These are phyloP conservation scores for Pythium guiyangense DNA, from an alignment of 352 stramenopile genomes.

Conservation along the genomic window DNA sequence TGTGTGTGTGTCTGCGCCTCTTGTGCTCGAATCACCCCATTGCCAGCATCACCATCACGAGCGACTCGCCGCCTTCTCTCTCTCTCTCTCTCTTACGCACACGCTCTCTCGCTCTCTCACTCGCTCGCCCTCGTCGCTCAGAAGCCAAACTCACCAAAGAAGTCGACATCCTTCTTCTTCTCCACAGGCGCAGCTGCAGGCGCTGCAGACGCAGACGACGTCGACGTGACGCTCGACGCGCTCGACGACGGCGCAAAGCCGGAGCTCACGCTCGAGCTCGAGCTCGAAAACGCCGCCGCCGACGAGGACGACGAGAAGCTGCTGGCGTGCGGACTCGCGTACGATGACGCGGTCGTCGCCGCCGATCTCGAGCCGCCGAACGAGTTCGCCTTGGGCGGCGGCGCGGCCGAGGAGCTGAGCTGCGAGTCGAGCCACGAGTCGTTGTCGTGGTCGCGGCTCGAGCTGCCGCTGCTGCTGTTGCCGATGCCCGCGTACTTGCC, in stretches of 20 bases:
- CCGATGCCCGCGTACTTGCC: conserved; percentile 66
- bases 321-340: conserved; percentile 24
- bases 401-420: conserved; percentile 16
- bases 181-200: conserved; percentile 22
- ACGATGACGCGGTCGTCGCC: conserved; percentile 4
- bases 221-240: conserved; percentile 16
- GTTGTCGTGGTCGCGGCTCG: conserved; percentile 49
- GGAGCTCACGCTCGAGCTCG: conserved; percentile 13
- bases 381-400: conserved; percentile 25
- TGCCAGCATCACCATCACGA: background rate
- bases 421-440: conserved; percentile 68
- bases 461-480: conserved; percentile 14
- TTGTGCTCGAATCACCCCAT: background rate
- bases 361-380: conserved; percentile 19
- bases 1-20: too few relatives aligned
- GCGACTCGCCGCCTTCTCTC: too few relatives aligned
- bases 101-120: background rate
- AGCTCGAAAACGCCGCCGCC: conserved; percentile 22
- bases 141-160: conserved; percentile 81
- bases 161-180: conserved; percentile 81
- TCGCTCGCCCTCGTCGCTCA: conserved; percentile 17
- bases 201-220: conserved; percentile 8
- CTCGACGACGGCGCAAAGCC: conserved; percentile 14
- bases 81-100: background rate
- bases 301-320: conserved; percentile 44